These are phyloP conservation scores for Pisolithus sp. DNA, from an alignment of 768 basidiomycete genomes.

Conservation along the genomic window DNA sequence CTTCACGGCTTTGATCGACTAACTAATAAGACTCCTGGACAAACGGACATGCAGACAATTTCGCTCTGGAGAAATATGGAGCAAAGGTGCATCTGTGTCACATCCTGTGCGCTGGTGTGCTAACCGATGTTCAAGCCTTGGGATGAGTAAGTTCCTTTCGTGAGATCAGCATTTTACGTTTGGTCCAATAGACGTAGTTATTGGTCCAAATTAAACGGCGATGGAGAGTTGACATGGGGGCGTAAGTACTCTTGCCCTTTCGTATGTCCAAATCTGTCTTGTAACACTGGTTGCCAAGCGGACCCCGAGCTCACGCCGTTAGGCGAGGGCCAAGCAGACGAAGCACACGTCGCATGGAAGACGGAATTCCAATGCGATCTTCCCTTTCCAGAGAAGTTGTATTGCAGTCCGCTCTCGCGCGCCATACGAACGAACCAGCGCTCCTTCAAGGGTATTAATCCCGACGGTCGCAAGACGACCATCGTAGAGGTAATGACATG, in stretches of 20 bases:
- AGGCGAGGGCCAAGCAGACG: slow-evolving; percentile 51
- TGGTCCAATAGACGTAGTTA: slow-evolving; percentile 33
- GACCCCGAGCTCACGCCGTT: slow-evolving; percentile 58
- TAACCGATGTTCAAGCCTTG: slow-evolving; percentile 36
- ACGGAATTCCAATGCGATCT: slow-evolving; percentile 36
- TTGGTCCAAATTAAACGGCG: slow-evolving; percentile 59
- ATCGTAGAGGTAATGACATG: slow-evolving; percentile 48
- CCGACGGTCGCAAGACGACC: slow-evolving; percentile 27
- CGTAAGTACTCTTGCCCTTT: slow-evolving; percentile 40
- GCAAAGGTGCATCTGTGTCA: slow-evolving; percentile 25
- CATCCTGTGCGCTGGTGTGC: background rate
- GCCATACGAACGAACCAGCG: slow-evolving; percentile 52
- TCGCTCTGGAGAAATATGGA: slow-evolving; percentile 63
- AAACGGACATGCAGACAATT: slow-evolving; percentile 56
- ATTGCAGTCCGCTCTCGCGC: slow-evolving; percentile 58
- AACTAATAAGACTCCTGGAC: slow-evolving; percentile 51
- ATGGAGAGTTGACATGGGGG: slow-evolving; percentile 66
- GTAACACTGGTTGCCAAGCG: slow-evolving; percentile 35
- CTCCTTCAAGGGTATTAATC: slow-evolving; percentile 39
- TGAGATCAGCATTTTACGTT: background rate
- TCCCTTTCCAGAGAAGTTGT: slow-evolving; percentile 49
- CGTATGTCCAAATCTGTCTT: background rate
- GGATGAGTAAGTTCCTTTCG: slow-evolving; percentile 43
- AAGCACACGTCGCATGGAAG: slow-evolving; percentile 42
- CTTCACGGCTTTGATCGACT: slow-evolving; percentile 31